phyloP scores from a whole-genome alignment of 2,329 filamentous ascomycete genomes.

The Fusarium torulosum region DNA sequence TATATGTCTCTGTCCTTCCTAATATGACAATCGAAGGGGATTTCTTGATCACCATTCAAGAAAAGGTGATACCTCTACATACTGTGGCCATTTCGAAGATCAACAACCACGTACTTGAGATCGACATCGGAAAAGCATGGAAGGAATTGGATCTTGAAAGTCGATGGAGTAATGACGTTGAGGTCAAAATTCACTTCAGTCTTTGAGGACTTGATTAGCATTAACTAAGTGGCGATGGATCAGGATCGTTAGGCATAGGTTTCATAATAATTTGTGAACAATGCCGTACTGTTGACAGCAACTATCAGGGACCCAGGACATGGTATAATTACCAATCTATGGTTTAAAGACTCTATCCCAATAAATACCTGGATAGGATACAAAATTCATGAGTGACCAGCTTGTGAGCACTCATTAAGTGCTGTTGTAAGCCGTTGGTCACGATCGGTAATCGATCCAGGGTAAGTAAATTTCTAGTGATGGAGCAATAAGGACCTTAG shows the following conservation, averaged over 20 bases:
- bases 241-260: not conserved
- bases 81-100: constrained; percentile 70
- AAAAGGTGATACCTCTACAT: constrained; percentile 74
- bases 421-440: not conserved
- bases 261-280: not conserved
- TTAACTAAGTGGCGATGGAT: not conserved
- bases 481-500: not conserved
- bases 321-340: not conserved
- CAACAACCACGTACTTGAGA: constrained; percentile 74
- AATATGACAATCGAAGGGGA: constrained; percentile 70
- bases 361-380: not conserved
- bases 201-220: constrained; percentile 44
- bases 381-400: not conserved
- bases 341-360: not conserved
- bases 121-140: constrained; percentile 85
- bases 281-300: no score
- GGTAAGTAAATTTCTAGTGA: constrained; percentile 1
- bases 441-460: not conserved
- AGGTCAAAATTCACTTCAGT: constrained; percentile 71
- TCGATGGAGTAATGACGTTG: constrained; percentile 85
- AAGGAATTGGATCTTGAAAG: constrained; percentile 75
- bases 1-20: constrained; percentile 81
- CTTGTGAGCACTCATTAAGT: not conserved
- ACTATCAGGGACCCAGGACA: no score
- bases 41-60: constrained; percentile 81